Evolutionary conservation across 495 filamentous ascomycete genomes (phyloP).

Genomic region (Podospora australis): DNA sequence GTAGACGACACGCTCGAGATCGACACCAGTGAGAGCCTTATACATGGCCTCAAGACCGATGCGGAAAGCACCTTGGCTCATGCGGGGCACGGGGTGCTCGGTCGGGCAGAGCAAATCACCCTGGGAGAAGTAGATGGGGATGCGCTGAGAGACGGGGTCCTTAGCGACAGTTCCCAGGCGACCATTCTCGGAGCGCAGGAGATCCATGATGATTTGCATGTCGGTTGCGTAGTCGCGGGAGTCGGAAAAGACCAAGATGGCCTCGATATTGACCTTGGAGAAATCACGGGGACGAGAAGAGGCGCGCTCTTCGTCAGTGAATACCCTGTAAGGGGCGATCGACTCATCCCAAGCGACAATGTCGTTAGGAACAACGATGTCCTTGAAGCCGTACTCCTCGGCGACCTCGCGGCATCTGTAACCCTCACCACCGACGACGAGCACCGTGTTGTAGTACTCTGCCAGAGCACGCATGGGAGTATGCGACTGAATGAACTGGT

Average conservation of each 20-base stretch:
- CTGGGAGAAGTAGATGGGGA: conserved; percentile 71
- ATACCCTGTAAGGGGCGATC: conserved; percentile 58
- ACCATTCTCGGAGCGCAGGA: conserved; percentile 68
- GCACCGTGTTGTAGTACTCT: conserved; percentile 59
- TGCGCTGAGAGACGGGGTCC: conserved; percentile 57
- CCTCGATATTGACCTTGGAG: conserved; percentile 64
- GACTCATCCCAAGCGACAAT: conserved; percentile 55
- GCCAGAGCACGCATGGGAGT: conserved; percentile 61
- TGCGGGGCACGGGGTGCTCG: conserved; percentile 64
- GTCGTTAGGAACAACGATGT: conserved; percentile 61
- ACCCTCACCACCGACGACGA: conserved; percentile 61
- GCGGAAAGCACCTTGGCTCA: conserved; percentile 71
- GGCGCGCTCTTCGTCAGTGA: conserved; percentile 52
- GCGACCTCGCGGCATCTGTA: conserved; percentile 62
- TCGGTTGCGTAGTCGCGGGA: conserved; percentile 79
- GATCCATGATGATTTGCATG: conserved; percentile 78
- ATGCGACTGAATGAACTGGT: conserved; percentile 64
- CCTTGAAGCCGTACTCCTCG: conserved; percentile 58
- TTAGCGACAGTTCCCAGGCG: conserved; percentile 59
- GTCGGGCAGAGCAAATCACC: conserved; percentile 73
- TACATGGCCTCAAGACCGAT: conserved; percentile 74
- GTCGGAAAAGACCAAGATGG: conserved; percentile 77
- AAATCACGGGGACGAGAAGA: conserved; percentile 58
- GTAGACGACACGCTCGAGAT: conserved; percentile 78
- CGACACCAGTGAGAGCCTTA: conserved; percentile 64